Evolutionary conservation across 768 basidiomycete species (phyloP).

Genomic region (Cantharellus cinnabarinus): DNA sequence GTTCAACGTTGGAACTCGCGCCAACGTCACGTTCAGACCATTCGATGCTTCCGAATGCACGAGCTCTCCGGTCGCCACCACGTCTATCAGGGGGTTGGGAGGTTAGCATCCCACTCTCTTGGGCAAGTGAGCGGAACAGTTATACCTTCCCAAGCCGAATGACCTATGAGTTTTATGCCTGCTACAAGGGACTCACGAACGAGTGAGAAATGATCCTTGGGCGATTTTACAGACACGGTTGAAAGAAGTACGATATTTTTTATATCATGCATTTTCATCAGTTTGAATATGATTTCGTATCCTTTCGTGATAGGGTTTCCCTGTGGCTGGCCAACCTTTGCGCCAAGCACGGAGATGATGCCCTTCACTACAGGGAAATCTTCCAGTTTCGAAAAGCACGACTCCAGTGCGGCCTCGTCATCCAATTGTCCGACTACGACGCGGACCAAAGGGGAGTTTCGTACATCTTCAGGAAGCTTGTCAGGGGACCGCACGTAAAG

Average conservation of each 20-base stretch:
- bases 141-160: background rate
- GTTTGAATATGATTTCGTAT: background rate
- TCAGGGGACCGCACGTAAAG: constrained; percentile 1
- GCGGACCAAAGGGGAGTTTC: background rate
- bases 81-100: background rate
- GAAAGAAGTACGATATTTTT: background rate
- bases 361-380: background rate
- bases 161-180: background rate
- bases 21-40: background rate
- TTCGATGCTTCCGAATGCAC: background rate
- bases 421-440: background rate
- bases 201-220: background rate
- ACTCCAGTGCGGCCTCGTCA: background rate
- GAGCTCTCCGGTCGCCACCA: constrained; percentile 1
- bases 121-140: background rate
- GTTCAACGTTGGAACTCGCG: background rate
- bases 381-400: background rate
- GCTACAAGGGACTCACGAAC: background rate
- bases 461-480: background rate
- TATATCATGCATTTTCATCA: background rate
- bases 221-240: background rate
- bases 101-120: no score
- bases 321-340: background rate
- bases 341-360: background rate
- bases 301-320: background rate